A percentile compares a stretch with the other conserved stretches of the same genome.
Conservation (phyloP, 352 stramenopile genomes). For the Thalassiosira hispida region DNA sequence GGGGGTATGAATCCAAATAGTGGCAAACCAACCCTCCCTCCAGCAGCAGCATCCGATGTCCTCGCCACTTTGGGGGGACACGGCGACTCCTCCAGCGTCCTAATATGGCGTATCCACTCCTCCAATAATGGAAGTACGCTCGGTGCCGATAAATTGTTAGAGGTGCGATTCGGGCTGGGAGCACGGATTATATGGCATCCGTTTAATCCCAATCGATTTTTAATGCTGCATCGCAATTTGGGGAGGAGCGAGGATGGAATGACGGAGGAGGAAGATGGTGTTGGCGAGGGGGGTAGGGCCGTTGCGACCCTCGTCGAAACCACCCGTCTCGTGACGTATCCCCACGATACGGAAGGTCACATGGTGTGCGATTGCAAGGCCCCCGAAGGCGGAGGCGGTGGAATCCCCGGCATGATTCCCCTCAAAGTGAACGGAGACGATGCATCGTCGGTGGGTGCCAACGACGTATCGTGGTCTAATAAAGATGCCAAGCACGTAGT, state of each 20-base stretch:
- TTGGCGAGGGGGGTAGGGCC: slow-evolving; percentile 1
- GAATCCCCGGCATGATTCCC: slow-evolving; percentile 28
- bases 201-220: slow-evolving; percentile 81
- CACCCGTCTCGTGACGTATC: slow-evolving; percentile 52
- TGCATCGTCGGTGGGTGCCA: slow-evolving; percentile 18
- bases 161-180: slow-evolving; percentile 51
- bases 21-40: background rate
- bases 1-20: background rate
- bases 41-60: slow-evolving; percentile 53
- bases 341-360: slow-evolving; percentile 28
- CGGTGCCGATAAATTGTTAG: slow-evolving; percentile 67
- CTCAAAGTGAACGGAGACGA: background rate
- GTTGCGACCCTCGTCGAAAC: slow-evolving; percentile 78
- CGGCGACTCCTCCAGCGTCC: slow-evolving; percentile 21
- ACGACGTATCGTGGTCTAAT: slow-evolving; percentile 71
- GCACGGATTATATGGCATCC: slow-evolving; percentile 75
- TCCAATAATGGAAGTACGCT: slow-evolving; percentile 30
- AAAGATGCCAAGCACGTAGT: slow-evolving; percentile 60
- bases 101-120: slow-evolving; percentile 50
- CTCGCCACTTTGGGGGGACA: slow-evolving; percentile 60
- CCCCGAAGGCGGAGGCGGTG: slow-evolving; percentile 10
- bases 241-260: background rate
- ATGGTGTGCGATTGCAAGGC: slow-evolving; percentile 17
- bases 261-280: background rate
- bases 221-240: slow-evolving; percentile 64